Evolutionary conservation across 257 asterid genomes (phyloP), one percentile per base, ranked within the genome.

Genomic region (Scutellaria galericulata): DNA sequence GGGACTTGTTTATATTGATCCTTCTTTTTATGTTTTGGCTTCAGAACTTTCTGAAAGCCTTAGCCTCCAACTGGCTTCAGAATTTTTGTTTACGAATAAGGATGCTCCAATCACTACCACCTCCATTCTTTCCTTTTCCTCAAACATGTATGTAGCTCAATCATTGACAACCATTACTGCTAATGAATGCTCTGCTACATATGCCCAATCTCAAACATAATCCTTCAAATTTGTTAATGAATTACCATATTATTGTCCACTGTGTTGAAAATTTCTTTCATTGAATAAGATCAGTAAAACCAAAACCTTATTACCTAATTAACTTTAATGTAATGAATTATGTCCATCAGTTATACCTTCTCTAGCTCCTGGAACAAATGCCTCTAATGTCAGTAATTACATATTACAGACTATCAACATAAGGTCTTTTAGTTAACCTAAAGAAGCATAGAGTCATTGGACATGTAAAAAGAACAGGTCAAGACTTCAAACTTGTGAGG

Each of bases 271-370:
- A n/a, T 46, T 47, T 67, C 20, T 37, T 52, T 54, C 44, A 37
- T 59, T 14, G 40, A 51, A 20, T 51, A 54, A 37, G 62, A 37
- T 67, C 15, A 9, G 11, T 52, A 11, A 67, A 37, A 67, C 66
- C 40, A 67, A 50, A 51, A 31, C 11, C 72, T 51, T 14, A 14
- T 51, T 37, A 67, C 62, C 62, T 51, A 59, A 37, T 52, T 41
- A 67, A 47, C 24, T 63, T 63, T 51, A 20, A 37, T 15, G 63
- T 37, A 37, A 52, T 50, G 27, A 37, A 37, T 67, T 14, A 37
- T 37, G 66, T n/a, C 39, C 72, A 8, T 50, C 27, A 51, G 50
- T 67, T 66, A 50, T 66, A 7, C 24, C 61, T 35, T 6, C 15
- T 37, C 12, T 54, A 9, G 15, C 52, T 52, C 62, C 47, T 44